Percentiles rank a stretch among this genome's conserved stretches.
Evolutionary conservation across 169 alveolate species (phyloP).

Genomic region (Fabrea salina): DNA sequence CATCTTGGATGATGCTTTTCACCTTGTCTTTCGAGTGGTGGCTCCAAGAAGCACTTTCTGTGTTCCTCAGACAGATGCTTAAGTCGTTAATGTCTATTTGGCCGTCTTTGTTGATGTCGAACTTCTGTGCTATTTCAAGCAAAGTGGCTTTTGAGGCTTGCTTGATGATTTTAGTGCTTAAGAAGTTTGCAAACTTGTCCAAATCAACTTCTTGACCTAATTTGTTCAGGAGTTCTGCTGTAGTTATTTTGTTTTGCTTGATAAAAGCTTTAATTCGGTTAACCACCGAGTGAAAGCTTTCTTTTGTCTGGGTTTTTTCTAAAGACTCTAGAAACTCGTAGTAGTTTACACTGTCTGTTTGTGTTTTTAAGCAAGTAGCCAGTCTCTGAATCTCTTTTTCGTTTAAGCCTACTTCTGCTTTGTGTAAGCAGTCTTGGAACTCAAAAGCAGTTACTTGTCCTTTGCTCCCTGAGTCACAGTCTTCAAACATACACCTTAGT

Average conservation of each 20-base stretch:
- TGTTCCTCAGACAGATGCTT: not conserved
- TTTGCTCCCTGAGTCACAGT: not conserved
- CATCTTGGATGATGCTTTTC: slow-evolving; percentile 16
- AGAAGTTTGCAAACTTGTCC: slow-evolving; percentile 10
- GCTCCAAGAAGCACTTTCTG: not conserved
- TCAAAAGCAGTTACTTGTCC: not conserved
- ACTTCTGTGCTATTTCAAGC: not conserved
- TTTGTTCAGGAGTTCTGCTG: not conserved
- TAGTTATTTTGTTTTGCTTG: not conserved
- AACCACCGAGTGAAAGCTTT: not conserved
- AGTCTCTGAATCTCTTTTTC: not conserved
- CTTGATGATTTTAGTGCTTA: not conserved
- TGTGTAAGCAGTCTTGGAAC: not conserved
- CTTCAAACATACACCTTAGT: not conserved
- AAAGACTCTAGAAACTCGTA: not conserved
- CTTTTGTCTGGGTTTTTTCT: not conserved
- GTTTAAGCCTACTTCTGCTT: slow-evolving; percentile 5
- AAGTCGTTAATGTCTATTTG: slow-evolving; percentile 1
- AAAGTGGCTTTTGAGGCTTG: not conserved
- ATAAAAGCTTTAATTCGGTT: not conserved
- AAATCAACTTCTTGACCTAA: not conserved
- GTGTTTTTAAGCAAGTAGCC: not conserved
- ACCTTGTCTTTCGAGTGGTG: not conserved
- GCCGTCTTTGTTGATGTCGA: slow-evolving; percentile 28
- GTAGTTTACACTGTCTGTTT: not conserved